Conservation (phyloP, 352 stramenopile species). For the Albugo laibachii region DNA sequence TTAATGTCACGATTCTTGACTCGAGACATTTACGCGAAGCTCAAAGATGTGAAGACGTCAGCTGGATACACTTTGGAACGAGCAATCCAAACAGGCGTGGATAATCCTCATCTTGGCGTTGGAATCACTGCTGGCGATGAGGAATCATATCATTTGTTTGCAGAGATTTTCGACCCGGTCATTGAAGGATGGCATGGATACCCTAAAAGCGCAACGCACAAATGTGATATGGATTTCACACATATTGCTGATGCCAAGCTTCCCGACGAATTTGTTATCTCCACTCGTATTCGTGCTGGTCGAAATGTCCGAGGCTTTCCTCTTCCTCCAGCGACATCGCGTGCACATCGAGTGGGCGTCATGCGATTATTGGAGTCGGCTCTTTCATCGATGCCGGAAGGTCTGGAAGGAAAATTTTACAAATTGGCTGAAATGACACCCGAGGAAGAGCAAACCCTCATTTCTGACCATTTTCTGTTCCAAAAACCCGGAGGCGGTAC, state of each 20-base stretch:
- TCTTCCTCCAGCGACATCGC: slow-evolving; percentile 56
- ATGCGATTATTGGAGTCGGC: slow-evolving; percentile 67
- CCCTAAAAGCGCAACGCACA: slow-evolving; percentile 35
- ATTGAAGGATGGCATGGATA: slow-evolving; percentile 51
- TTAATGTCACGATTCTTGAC: slow-evolving; percentile 51
- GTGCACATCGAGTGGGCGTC: slow-evolving; percentile 67
- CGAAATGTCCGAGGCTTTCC: slow-evolving; percentile 68
- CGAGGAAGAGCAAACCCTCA: slow-evolving; percentile 58
- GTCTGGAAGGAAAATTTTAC: slow-evolving; percentile 64
- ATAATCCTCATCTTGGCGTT: slow-evolving; percentile 55
- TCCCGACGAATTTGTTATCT: slow-evolving; percentile 53
- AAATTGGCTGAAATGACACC: slow-evolving; percentile 50
- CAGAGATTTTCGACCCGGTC: slow-evolving; percentile 50
- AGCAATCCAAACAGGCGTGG: slow-evolving; percentile 51
- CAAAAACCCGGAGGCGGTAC: slow-evolving; percentile 64
- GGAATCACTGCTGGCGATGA: slow-evolving; percentile 39
- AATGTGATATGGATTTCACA: slow-evolving; percentile 44
- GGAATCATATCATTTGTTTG: slow-evolving; percentile 52
- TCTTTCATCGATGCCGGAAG: slow-evolving; percentile 46
- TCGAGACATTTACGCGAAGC: slow-evolving; percentile 43
- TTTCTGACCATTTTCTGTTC: slow-evolving; percentile 66
- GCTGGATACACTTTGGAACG: slow-evolving; percentile 56
- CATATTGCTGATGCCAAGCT: slow-evolving; percentile 42
- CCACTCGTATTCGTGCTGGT: slow-evolving; percentile 62
- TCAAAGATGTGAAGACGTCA: slow-evolving; percentile 38